Base-by-base conservation (phyloP, 148 eudicot genomes). In the Dianthus caryophyllus region DNA sequence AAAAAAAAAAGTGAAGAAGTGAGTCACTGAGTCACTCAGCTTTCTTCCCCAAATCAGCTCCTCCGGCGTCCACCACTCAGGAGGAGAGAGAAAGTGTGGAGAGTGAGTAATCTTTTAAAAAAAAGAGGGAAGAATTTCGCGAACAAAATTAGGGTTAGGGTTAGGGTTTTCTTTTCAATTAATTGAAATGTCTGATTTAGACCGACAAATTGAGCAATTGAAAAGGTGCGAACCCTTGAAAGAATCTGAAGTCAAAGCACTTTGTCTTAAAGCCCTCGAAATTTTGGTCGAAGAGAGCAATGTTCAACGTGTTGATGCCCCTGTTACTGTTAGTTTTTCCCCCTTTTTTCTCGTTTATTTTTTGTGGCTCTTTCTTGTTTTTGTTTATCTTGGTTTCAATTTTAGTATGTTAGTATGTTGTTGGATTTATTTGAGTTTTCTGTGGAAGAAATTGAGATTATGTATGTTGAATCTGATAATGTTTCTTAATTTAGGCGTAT, bases 101-200 rank as follows among this genome's bases (percentile, higher is more conserved):
- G 66, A 14, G 56, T n/a, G n/a, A n/a, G n/a, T n/a, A n/a, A n/a
- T n/a, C n/a, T n/a, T n/a, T n/a, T n/a, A n/a, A n/a, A n/a, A n/a
- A n/a, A n/a, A n/a, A n/a, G n/a, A n/a, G n/a, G n/a, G n/a, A n/a
- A n/a, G n/a, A n/a, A n/a, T n/a, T n/a, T n/a, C n/a, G n/a, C n/a
- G n/a, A n/a, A 2, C 21, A 33, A 33, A 30, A 22, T 1, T 50
- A 46, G 49, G 25, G 58, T 26, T 14, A 29, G 54, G n/a, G n/a
- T n/a, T n/a, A n/a, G n/a, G n/a, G n/a, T n/a, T n/a, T n/a, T n/a
- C n/a, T n/a, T n/a, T n/a, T n/a, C n/a, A n/a, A n/a, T n/a, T n/a
- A n/a, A n/a, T n/a, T n/a, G n/a, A 65, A 77, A 87, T 87, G 98
- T 93, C 96, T 29, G 98, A 93, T 76, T 79, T 93, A 61, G 98